Percentiles rank a stretch among this genome's conserved stretches.
These are phyloP conservation scores for Mortierella alpina DNA, from an alignment of 192 early-diverging fungal genomes.

Conservation along the genomic window DNA sequence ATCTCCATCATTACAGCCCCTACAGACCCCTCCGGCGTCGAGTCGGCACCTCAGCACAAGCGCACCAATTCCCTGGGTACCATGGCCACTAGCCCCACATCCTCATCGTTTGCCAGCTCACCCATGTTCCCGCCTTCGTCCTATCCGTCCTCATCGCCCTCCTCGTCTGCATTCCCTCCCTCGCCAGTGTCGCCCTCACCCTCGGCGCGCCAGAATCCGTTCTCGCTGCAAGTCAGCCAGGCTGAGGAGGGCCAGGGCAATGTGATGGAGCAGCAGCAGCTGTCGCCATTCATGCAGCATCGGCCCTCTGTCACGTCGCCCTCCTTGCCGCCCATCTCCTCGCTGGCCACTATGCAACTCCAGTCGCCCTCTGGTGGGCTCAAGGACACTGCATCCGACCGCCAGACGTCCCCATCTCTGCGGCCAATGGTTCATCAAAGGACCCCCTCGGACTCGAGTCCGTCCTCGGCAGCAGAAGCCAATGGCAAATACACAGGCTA, in stretches of 20 bases:
- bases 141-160: not conserved
- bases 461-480: too few species aligned
- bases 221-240: constrained; percentile 3
- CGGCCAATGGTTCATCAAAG: not conserved
- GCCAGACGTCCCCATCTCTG: constrained; percentile 1
- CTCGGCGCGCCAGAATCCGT: constrained; percentile 22
- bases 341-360: constrained; percentile 34
- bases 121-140: constrained; percentile 38
- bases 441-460: not conserved
- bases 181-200: constrained; percentile 34
- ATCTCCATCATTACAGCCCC: constrained; percentile 33
- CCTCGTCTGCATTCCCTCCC: constrained; percentile 21
- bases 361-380: constrained; percentile 17
- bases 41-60: not conserved
- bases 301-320: constrained; percentile 18
- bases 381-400: not conserved
- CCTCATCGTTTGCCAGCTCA: constrained; percentile 25
- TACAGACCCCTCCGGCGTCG: not conserved
- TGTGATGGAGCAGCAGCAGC: constrained; percentile 25
- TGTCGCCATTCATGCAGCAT: constrained; percentile 37
- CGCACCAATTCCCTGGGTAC: constrained; percentile 3
- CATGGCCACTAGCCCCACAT: constrained; percentile 8
- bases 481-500: not conserved
- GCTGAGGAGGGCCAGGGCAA: not conserved
- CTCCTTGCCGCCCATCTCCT: constrained; percentile 42